Conservation (phyloP, 2,329 filamentous ascomycete genomes). For the Calonectria pteridis region DNA sequence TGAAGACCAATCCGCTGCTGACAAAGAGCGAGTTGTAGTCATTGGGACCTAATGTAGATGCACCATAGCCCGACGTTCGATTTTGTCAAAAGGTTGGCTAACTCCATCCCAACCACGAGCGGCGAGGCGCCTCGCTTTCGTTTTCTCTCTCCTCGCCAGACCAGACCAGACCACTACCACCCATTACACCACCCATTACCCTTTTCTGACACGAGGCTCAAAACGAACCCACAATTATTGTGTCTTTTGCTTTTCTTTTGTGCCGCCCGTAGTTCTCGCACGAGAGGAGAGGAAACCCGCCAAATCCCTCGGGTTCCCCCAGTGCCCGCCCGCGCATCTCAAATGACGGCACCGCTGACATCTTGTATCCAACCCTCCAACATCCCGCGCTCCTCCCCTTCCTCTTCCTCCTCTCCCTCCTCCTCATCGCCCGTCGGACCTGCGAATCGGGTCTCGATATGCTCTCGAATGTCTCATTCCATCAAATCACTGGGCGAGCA, state of each 20-base stretch:
- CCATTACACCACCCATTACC: neutral
- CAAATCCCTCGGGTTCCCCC: neutral
- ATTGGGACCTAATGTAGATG: conserved; percentile 8
- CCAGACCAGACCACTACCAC: neutral
- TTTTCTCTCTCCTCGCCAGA: neutral
- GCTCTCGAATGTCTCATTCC: conserved; percentile 5
- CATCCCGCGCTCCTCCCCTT: neutral
- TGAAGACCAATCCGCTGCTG: neutral
- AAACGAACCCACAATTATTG: neutral
- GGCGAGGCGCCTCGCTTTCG: neutral
- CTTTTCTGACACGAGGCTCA: neutral
- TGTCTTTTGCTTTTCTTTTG: neutral
- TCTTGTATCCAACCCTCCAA: neutral
- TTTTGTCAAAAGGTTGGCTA: conserved; percentile 1
- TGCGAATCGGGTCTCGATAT: neutral
- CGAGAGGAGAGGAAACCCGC: neutral
- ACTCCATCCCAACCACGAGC: neutral
- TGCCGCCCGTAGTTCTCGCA: conserved; percentile 3
- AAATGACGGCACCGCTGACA: neutral
- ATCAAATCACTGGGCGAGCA: neutral
- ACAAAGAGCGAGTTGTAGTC: neutral
- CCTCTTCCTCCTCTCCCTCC: neutral
- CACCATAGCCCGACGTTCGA: neutral
- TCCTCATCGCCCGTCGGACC: neutral
- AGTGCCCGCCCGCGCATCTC: neutral